A percentile compares a stretch with the other conserved stretches of the same genome.
Conservation (phyloP, 192 early-diverging fungal genomes). For the Podochytrium sp. region DNA sequence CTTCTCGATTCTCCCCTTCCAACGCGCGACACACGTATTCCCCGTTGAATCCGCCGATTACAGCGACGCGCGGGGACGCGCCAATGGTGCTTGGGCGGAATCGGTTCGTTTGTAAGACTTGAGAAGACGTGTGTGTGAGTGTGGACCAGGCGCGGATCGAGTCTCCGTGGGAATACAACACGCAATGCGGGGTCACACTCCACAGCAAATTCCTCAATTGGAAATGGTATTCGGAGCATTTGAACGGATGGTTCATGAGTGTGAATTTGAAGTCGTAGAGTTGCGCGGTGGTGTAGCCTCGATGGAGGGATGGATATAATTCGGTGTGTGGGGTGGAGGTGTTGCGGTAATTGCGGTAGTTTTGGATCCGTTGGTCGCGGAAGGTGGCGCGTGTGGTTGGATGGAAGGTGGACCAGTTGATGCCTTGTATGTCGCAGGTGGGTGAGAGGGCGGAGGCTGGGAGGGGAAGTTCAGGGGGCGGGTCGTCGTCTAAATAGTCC, state of each 20-base stretch:
- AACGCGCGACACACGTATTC: slow-evolving; percentile 32
- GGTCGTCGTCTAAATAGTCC: neutral
- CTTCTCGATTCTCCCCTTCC: slow-evolving; percentile 4
- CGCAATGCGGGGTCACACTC: slow-evolving; percentile 60
- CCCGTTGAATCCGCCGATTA: slow-evolving; percentile 60
- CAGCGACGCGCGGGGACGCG: slow-evolving; percentile 43
- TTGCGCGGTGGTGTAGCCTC: neutral
- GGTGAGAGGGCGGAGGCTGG: neutral
- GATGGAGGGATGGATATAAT: slow-evolving; percentile 15
- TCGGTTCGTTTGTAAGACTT: slow-evolving; percentile 15
- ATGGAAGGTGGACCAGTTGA: slow-evolving; percentile 50
- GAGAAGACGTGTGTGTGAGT: neutral
- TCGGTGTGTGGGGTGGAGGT: slow-evolving; percentile 17
- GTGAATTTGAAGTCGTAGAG: slow-evolving; percentile 27
- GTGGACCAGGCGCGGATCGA: slow-evolving; percentile 7
- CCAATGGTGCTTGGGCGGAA: slow-evolving; percentile 59
- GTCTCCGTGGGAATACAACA: slow-evolving; percentile 47
- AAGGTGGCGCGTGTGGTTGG: slow-evolving; percentile 46
- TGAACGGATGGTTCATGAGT: slow-evolving; percentile 30
- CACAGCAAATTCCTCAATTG: slow-evolving; percentile 68
- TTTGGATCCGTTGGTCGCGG: slow-evolving; percentile 48
- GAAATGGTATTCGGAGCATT: slow-evolving; percentile 63
- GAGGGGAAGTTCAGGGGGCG: neutral
- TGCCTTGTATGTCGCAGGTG: slow-evolving; percentile 58
- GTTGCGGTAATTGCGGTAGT: slow-evolving; percentile 53